Conservation (phyloP, 495 filamentous ascomycete species). For the Hypoxylon fragiforme region DNA sequence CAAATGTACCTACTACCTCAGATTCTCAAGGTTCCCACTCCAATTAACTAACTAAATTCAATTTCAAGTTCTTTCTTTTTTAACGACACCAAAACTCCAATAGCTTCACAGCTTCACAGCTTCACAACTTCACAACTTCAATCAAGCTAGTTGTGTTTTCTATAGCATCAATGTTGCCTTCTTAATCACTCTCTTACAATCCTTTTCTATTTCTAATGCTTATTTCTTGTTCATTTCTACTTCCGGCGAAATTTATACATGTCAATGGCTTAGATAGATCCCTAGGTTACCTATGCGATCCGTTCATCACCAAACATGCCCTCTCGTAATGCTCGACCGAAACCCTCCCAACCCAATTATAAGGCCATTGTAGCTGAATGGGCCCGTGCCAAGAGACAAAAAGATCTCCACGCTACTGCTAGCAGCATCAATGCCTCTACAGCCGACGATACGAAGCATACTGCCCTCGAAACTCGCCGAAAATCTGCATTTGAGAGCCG, state of each 20-base stretch:
- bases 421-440: constrained; percentile 16
- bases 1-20: no score
- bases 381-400: constrained; percentile 51
- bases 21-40: constrained; percentile 5
- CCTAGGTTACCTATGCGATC: constrained; percentile 22
- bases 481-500: constrained; percentile 46
- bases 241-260: constrained; percentile 6
- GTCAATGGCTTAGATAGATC: constrained; percentile 32
- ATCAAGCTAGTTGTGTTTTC: no score
- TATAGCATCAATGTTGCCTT: constrained; percentile 2
- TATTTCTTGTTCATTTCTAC: constrained; percentile 8
- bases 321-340: constrained; percentile 29
- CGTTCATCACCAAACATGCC: constrained; percentile 29
- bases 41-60: no score
- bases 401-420: constrained; percentile 41
- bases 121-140: no score
- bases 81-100: no score
- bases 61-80: background rate
- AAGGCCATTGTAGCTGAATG: constrained; percentile 49
- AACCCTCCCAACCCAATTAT: constrained; percentile 41
- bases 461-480: constrained; percentile 45
- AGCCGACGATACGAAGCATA: constrained; percentile 40
- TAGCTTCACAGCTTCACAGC: no score
- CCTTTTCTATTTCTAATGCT: constrained; percentile 17
- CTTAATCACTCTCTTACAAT: constrained; percentile 10